Conservation (phyloP, 371 early-diverging fungal species). For the Catenaria anguillulae region DNA sequence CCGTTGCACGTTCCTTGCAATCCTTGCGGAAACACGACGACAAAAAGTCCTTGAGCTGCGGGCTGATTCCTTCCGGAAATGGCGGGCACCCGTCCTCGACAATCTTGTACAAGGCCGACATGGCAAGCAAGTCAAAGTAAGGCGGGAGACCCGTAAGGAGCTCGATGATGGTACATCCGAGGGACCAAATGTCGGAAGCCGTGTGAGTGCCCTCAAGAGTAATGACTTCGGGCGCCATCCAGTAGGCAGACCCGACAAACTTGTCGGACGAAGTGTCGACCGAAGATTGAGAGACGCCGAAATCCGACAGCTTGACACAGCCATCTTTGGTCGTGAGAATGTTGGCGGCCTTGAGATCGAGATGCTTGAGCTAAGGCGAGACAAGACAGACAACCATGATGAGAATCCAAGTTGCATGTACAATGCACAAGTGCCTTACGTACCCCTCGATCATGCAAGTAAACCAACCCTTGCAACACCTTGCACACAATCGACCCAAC, state of each 20-base stretch:
- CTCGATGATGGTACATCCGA: slow-evolving; percentile 78
- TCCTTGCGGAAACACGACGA: slow-evolving; percentile 64
- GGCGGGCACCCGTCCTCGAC: slow-evolving; percentile 82
- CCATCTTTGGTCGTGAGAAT: slow-evolving; percentile 24
- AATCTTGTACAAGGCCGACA: slow-evolving; percentile 79
- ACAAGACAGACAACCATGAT: background rate
- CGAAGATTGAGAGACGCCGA: slow-evolving; percentile 19
- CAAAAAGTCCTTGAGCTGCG: slow-evolving; percentile 58
- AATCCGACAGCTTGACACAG: slow-evolving; percentile 22
- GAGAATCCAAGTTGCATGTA: background rate
- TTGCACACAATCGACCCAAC: slow-evolving; percentile 16
- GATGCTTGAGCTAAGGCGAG: slow-evolving; percentile 10
- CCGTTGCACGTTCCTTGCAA: slow-evolving; percentile 50
- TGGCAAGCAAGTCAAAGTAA: slow-evolving; percentile 57
- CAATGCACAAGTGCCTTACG: too few species aligned
- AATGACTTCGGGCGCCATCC: slow-evolving; percentile 41
- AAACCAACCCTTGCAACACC: slow-evolving; percentile 19
- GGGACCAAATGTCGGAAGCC: slow-evolving; percentile 77
- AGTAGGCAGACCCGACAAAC: slow-evolving; percentile 13
- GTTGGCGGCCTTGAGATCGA: slow-evolving; percentile 26
- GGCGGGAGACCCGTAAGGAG: slow-evolving; percentile 76
- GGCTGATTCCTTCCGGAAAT: slow-evolving; percentile 62
- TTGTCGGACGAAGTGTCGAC: slow-evolving; percentile 2
- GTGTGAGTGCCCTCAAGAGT: slow-evolving; percentile 61
- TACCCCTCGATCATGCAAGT: slow-evolving; percentile 18